These are phyloP conservation scores for Bodo saltans DNA, from an alignment of 78 protist species.

Conservation along the genomic window DNA sequence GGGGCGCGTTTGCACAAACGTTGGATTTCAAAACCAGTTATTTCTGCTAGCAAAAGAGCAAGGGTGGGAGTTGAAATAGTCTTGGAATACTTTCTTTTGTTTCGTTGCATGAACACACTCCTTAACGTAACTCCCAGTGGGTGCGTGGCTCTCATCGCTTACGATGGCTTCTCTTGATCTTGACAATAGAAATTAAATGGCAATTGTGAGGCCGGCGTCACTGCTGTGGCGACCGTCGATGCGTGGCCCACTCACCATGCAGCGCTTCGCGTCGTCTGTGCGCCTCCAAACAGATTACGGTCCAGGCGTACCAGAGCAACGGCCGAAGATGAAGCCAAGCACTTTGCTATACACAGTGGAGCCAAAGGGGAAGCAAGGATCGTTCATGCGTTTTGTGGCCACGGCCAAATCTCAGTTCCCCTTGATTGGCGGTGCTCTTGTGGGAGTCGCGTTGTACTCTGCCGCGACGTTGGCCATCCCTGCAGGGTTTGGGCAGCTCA, in stretches of 20 bases:
- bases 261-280: not conserved
- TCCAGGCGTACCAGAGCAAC: not conserved
- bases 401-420: not conserved
- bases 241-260: not conserved
- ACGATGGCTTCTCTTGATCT: no score
- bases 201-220: not conserved
- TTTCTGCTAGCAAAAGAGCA: no score
- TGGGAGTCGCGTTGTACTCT: not conserved
- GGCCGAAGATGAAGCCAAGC: not conserved
- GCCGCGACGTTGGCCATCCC: conserved; percentile 17
- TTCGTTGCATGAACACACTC: no score
- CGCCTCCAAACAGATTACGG: not conserved
- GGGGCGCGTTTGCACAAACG: no score
- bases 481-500: not conserved
- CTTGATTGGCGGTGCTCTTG: not conserved
- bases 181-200: no score
- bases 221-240: not conserved
- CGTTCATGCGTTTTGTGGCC: not conserved
- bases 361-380: not conserved
- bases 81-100: no score
- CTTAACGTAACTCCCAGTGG: no score
- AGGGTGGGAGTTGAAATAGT: no score
- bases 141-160: no score
- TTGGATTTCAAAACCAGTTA: no score
- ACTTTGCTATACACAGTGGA: not conserved